These are phyloP conservation scores for Ascochyta lentis DNA, from an alignment of 2,329 filamentous ascomycete genomes.

Conservation along the genomic window DNA sequence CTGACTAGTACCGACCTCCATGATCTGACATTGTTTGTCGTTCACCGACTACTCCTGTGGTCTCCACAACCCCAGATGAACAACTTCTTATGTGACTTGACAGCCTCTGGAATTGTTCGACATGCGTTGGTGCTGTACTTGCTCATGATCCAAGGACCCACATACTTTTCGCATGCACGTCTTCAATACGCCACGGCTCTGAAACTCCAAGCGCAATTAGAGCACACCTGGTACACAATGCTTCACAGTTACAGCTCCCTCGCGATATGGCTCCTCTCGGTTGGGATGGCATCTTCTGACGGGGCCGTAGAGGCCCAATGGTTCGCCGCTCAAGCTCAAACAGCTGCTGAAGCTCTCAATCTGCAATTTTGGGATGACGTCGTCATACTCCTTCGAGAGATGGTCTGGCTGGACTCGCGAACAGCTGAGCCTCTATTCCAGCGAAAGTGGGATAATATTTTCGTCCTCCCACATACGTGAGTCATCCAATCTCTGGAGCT, in stretches of 20 bases:
- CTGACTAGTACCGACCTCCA: constrained; percentile 57
- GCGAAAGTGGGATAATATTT: constrained; percentile 19
- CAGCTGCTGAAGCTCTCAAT: background rate
- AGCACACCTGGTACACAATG: constrained; percentile 4
- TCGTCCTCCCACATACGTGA: background rate
- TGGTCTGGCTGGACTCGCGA: constrained; percentile 22
- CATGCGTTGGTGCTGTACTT: constrained; percentile 59
- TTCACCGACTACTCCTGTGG: constrained; percentile 57
- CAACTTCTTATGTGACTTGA: constrained; percentile 17
- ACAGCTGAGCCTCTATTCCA: constrained; percentile 8
- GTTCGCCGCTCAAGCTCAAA: constrained; percentile 17
- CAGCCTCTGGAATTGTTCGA: constrained; percentile 47
- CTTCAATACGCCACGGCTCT: constrained; percentile 23
- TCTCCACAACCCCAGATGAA: constrained; percentile 18
- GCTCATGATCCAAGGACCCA: constrained; percentile 61
- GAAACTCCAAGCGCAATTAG: constrained; percentile 21
- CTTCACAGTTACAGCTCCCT: constrained; percentile 10
- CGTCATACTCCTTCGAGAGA: background rate
- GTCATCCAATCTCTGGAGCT: background rate
- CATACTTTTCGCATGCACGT: constrained; percentile 61
- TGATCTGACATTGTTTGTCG: constrained; percentile 62
- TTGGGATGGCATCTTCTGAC: constrained; percentile 24
- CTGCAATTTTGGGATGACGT: constrained; percentile 14
- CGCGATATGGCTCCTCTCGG: constrained; percentile 23
- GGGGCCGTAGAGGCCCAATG: constrained; percentile 19